Evolutionary conservation across 495 filamentous ascomycete genomes (phyloP).

Genomic region (Choiromyces venosus): DNA sequence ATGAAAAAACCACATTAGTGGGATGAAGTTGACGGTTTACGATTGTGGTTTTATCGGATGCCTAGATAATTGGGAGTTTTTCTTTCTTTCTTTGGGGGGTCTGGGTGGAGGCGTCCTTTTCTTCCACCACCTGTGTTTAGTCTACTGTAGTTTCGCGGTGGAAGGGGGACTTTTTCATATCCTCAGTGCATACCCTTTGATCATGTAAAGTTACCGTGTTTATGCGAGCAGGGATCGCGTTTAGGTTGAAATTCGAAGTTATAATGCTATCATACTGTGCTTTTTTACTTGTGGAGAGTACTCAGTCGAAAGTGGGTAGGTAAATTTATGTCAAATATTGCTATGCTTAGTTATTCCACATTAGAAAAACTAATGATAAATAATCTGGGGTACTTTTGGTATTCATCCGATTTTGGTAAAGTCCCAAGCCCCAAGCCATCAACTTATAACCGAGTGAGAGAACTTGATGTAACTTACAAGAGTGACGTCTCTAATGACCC

Average conservation of each 20-base stretch:
- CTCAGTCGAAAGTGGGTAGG: no score
- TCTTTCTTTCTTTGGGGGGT: not conserved
- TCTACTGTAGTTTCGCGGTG: not conserved
- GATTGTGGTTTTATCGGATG: not conserved
- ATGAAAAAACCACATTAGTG: not conserved
- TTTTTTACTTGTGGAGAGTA: not conserved
- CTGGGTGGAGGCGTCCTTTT: not conserved
- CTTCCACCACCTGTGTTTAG: not conserved
- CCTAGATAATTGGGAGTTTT: not conserved
- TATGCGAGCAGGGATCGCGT: not conserved
- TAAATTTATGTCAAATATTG: not conserved
- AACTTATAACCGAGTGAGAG: constrained; percentile 5
- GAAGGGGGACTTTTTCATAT: not conserved
- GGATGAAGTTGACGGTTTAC: not conserved
- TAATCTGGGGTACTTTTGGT: not conserved
- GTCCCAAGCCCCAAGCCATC: not conserved
- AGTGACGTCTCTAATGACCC: constrained; percentile 16
- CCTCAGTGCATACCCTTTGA: not conserved
- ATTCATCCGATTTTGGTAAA: not conserved
- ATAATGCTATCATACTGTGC: not conserved
- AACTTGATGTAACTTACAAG: constrained; percentile 5
- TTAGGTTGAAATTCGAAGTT: not conserved
- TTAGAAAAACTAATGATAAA: not conserved
- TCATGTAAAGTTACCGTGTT: not conserved
- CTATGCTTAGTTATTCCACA: not conserved